Base-by-base conservation (phyloP, 2,329 filamentous ascomycete genomes). In the Colletotrichum phormii region DNA sequence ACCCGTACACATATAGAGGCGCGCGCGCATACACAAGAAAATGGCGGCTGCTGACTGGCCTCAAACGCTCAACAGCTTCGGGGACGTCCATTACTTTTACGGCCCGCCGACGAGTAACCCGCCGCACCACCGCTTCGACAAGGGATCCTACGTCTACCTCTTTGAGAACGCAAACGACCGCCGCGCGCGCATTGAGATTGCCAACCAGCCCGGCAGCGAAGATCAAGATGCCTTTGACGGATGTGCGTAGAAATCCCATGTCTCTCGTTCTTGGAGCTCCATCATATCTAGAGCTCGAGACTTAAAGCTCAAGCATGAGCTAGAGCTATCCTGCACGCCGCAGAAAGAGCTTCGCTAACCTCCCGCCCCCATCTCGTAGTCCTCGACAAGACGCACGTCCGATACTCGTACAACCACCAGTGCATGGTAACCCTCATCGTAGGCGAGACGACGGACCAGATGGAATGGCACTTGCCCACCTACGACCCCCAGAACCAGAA, bases 161-260 rank as follows among this genome's bases (percentile, higher is more conserved):
- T 95, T 94, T 80, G 92, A 95, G 81, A 93, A 94, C 79, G 88
- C 92, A 13, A 86, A 85, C 73, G 89, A 92, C 76, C 87, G 90
- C 74, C 88, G 90, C 73, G 92, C 92, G 75, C 91, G 93, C 76
- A 84, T 95, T 75, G 94, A 95, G 82, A 86, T 95, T 74, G 93
- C 93, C 55, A 96, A 95, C 78, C 86, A 92, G 77, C 89, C 92
- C 9, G 93, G 93, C 65, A 92, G 90, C 3, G 89, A 93, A 1
- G 88, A 93, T n/a, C 93, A 95, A 79, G 93, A 95, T 84, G 93
- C 93, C 12, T 94, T 95, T 79, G 89, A 91, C 76, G 94, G 94
- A 79, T 90, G 92, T 94, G 84, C 87, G 92, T 82, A 49, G 6
- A 24, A 8, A 12, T 8, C n/a, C n/a, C 9, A 33, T 24, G 11